A percentile compares a stretch with the other conserved stretches of the same genome.
Evolutionary conservation across 2,329 filamentous ascomycete genomes (phyloP).

Genomic region (Nectriaceae sp.): DNA sequence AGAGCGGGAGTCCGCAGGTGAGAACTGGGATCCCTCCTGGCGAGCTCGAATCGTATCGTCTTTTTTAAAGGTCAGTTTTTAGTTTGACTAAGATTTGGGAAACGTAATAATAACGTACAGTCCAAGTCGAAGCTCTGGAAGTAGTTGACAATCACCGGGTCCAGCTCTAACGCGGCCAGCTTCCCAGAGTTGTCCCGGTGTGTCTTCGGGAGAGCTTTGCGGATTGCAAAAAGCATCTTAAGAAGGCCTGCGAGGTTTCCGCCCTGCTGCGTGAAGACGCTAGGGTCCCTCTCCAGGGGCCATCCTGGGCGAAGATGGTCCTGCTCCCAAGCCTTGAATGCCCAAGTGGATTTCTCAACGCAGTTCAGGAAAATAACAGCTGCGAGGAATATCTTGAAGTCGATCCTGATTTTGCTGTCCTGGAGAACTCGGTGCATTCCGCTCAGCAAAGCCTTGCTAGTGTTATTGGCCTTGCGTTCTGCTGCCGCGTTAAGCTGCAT

Average conservation of each 20-base stretch:
- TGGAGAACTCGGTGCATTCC: constrained; percentile 63
- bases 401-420: constrained; percentile 60
- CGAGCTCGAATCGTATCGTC: constrained; percentile 42
- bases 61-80: constrained; percentile 11
- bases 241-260: constrained; percentile 59
- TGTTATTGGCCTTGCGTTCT: constrained; percentile 62
- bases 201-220: constrained; percentile 59
- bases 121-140: constrained; percentile 59
- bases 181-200: constrained; percentile 48
- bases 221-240: constrained; percentile 62
- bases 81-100: neutral
- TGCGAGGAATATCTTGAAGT: constrained; percentile 63
- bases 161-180: constrained; percentile 48
- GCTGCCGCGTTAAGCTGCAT: constrained; percentile 66
- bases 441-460: constrained; percentile 59
- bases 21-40: constrained; percentile 55
- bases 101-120: constrained; percentile 46
- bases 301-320: constrained; percentile 59
- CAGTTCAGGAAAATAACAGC: constrained; percentile 65
- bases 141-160: constrained; percentile 49
- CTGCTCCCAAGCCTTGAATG: constrained; percentile 69
- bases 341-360: constrained; percentile 69
- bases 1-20: constrained; percentile 49
- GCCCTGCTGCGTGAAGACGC: constrained; percentile 59
- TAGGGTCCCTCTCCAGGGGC: constrained; percentile 60